Conservation (phyloP, 139 green algal species). For the Micractinium conductrix region DNA sequence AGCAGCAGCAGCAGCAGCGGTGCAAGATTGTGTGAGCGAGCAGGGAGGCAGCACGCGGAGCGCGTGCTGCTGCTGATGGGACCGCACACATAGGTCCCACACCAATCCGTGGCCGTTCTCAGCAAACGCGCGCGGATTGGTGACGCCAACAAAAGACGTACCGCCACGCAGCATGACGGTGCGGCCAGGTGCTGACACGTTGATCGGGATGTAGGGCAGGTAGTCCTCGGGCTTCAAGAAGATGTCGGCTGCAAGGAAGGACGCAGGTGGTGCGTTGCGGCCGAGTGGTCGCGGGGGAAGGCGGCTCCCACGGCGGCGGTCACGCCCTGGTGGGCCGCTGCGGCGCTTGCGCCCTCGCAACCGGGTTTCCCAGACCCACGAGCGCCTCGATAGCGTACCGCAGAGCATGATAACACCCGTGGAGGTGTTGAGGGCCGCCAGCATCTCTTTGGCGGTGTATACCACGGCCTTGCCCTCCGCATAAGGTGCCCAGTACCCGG, state of each 20-base stretch:
- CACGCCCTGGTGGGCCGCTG: too few species aligned
- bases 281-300: neutral
- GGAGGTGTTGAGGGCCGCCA: neutral
- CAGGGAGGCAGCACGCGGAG: too few species aligned
- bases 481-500: neutral
- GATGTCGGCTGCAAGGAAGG: conserved; percentile 1
- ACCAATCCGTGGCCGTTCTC: too few species aligned
- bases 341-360: neutral
- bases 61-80: too few species aligned
- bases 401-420: neutral
- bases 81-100: too few species aligned
- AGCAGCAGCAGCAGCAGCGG: too few species aligned
- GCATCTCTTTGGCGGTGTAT: neutral
- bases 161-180: neutral
- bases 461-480: neutral
- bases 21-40: too few species aligned
- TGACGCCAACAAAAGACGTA: too few species aligned
- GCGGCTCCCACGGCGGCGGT: too few species aligned
- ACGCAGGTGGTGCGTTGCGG: neutral
- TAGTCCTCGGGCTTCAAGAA: neutral
- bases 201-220: neutral
- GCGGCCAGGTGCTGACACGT: neutral
- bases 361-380: too few species aligned
- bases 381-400: neutral
- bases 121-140: too few species aligned